A percentile compares a stretch with the other conserved stretches of the same genome.
phyloP scores from a whole-genome alignment of 108 stramenopile genomes.

The Nitzschia palea region DNA sequence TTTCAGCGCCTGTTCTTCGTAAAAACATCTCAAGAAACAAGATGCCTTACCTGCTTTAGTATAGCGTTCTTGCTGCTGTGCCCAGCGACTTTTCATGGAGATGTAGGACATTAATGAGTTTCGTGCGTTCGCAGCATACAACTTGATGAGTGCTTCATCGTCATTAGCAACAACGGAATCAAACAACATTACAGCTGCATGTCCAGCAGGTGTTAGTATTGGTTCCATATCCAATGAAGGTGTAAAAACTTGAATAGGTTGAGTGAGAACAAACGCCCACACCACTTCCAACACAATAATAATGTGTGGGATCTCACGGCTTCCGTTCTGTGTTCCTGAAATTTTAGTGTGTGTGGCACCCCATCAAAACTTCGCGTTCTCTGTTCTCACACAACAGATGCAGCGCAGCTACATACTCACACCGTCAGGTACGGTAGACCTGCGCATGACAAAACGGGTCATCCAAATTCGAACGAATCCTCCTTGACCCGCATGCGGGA shows the following conservation, averaged over 20 bases:
- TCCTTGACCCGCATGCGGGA: background rate
- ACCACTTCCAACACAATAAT: background rate
- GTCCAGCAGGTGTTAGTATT: background rate
- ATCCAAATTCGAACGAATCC: background rate
- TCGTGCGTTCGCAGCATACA: slow-evolving; percentile 49
- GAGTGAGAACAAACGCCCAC: background rate
- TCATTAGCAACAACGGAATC: slow-evolving; percentile 54
- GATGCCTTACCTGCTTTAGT: slow-evolving; percentile 22
- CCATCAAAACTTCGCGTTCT: background rate
- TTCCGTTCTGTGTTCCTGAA: slow-evolving; percentile 6
- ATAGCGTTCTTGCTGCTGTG: slow-evolving; percentile 28
- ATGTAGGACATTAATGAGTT: slow-evolving; percentile 35
- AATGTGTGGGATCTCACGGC: background rate
- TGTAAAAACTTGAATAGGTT: background rate
- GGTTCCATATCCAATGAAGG: background rate
- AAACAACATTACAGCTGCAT: slow-evolving; percentile 27
- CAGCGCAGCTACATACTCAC: too few species aligned
- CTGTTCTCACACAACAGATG: too few species aligned
- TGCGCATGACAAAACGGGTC: too few species aligned
- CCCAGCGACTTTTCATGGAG: slow-evolving; percentile 35
- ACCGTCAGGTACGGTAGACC: too few species aligned
- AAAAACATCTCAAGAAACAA: background rate
- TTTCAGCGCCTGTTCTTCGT: too few species aligned
- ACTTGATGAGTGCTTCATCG: slow-evolving; percentile 50
- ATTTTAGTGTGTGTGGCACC: background rate